Conservation (phyloP, 1,284 basidiomycete species). For the Cutaneotrichosporon sp. region DNA sequence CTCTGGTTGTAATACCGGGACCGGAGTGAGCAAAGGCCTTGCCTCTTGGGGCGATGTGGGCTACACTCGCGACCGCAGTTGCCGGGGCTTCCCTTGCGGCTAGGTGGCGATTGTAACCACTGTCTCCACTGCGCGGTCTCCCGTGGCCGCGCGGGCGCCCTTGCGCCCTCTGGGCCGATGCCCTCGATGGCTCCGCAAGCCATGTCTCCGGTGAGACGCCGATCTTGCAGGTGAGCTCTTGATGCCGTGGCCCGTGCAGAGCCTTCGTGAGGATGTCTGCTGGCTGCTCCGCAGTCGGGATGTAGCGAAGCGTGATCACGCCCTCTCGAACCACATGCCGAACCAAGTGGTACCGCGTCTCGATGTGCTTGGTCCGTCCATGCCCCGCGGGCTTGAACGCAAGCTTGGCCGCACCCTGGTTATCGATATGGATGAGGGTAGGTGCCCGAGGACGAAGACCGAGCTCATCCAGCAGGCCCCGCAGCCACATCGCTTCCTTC, state of each 20-base stretch:
- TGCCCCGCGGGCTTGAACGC: slow-evolving; percentile 49
- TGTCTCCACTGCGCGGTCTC: no score
- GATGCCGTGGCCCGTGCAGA: background rate
- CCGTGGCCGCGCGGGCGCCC: no score
- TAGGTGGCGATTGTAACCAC: no score
- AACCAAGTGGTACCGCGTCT: slow-evolving; percentile 55
- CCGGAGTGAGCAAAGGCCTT: no score
- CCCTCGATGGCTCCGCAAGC: background rate
- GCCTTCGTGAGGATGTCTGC: slow-evolving; percentile 11
- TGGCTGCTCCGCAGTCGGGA: background rate
- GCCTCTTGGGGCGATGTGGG: no score
- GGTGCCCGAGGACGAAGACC: background rate
- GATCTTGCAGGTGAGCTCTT: background rate
- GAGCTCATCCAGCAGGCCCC: slow-evolving; percentile 35
- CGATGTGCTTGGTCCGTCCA: slow-evolving; percentile 56
- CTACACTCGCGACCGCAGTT: no score
- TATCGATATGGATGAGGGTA: slow-evolving; percentile 42
- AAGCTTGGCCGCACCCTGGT: slow-evolving; percentile 51
- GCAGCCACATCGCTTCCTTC: slow-evolving; percentile 54
- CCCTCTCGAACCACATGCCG: slow-evolving; percentile 35
- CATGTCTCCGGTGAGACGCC: background rate
- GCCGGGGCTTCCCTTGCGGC: no score
- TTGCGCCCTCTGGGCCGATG: no score
- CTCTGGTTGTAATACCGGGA: no score
- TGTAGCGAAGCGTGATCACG: background rate